These are phyloP conservation scores for Elsinoe batatas DNA, from an alignment of 2,329 filamentous ascomycete genomes.

Conservation along the genomic window DNA sequence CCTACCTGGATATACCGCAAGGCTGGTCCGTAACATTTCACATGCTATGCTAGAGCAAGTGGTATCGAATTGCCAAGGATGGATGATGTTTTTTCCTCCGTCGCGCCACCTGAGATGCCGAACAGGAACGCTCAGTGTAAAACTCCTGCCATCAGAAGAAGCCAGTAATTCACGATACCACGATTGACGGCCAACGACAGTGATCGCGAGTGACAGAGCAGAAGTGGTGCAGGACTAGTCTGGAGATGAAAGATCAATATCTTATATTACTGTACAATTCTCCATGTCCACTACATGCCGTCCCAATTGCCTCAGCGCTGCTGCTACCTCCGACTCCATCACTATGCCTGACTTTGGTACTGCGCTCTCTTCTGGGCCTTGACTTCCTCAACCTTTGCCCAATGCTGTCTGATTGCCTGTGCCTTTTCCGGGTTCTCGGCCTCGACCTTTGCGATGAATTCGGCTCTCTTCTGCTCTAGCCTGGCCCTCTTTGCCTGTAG, in stretches of 20 bases:
- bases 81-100: not conserved
- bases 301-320: too few species aligned
- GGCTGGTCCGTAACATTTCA: too few species aligned
- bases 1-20: not conserved
- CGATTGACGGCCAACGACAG: not conserved
- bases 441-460: slow-evolving; percentile 6
- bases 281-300: too few species aligned
- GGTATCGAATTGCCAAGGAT: not conserved
- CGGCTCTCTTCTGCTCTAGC: not conserved
- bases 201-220: too few species aligned
- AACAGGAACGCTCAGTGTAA: too few species aligned
- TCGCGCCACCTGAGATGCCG: not conserved
- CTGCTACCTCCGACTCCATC: too few species aligned
- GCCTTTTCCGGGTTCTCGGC: slow-evolving; percentile 6
- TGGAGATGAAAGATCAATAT: not conserved
- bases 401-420: not conserved
- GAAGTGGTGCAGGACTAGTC: not conserved
- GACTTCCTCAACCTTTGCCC: not conserved
- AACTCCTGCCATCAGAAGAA: too few species aligned
- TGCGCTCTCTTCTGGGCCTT: not conserved
- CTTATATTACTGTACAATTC: not conserved
- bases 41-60: not conserved
- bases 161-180: not conserved
- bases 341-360: not conserved
- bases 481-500: not conserved